A percentile compares a stretch with the other conserved stretches of the same genome.
These are phyloP conservation scores for Colletotrichum acutatum DNA, from an alignment of 2,329 filamentous ascomycete genomes.

Conservation along the genomic window DNA sequence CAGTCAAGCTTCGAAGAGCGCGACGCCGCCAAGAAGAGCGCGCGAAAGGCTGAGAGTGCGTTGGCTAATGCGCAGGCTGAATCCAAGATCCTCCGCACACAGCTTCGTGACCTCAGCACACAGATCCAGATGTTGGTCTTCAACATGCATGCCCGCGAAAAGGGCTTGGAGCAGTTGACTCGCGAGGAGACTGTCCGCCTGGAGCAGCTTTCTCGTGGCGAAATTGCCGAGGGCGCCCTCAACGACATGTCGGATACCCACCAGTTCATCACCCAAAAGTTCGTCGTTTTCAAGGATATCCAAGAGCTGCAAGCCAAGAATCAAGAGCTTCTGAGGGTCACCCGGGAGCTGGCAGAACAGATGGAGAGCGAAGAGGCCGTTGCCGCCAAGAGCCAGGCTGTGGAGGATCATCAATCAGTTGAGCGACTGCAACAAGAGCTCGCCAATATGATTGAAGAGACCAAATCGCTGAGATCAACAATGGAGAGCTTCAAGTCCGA, in stretches of 20 bases:
- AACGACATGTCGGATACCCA: conserved; percentile 86
- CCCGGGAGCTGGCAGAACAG: conserved; percentile 84
- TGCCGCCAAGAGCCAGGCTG: conserved; percentile 70
- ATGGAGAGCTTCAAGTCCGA: conserved; percentile 95
- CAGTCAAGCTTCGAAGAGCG: conserved; percentile 85
- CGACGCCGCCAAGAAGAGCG: conserved; percentile 80
- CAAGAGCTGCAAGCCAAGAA: conserved; percentile 90
- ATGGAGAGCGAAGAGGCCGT: conserved; percentile 92
- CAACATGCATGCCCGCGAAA: conserved; percentile 84
- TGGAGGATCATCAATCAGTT: conserved; percentile 77
- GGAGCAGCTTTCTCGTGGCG: conserved; percentile 80
- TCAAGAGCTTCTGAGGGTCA: conserved; percentile 82
- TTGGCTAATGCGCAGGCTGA: conserved; percentile 74
- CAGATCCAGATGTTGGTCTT: conserved; percentile 92
- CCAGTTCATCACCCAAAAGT: conserved; percentile 86
- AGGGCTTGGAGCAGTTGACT: conserved; percentile 77
- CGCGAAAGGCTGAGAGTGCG: conserved; percentile 81
- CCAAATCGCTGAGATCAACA: conserved; percentile 82
- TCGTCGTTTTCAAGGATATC: conserved; percentile 91
- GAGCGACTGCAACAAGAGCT: conserved; percentile 78
- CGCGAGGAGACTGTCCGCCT: conserved; percentile 80
- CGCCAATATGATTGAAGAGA: conserved; percentile 82
- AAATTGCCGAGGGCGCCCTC: conserved; percentile 76
- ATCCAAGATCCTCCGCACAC: conserved; percentile 82
- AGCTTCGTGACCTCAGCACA: conserved; percentile 87